A percentile compares a stretch with the other conserved stretches of the same genome.
phyloP scores from a whole-genome alignment of 176 grass and related monocot genomes.

The Phragmites australis region DNA sequence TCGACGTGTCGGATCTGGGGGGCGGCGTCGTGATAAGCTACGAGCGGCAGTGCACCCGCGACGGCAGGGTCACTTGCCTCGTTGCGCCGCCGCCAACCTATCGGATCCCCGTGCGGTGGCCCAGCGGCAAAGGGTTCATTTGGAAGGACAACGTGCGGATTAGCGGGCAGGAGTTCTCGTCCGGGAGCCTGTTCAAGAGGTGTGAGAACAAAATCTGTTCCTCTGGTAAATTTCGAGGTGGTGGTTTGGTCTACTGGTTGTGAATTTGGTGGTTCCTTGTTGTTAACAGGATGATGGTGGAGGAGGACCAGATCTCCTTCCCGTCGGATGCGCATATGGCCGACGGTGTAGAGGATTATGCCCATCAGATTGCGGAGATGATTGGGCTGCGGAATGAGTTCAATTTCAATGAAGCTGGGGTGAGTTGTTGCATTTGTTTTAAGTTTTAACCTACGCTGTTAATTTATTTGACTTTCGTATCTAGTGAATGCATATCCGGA shows the following conservation, averaged over 20 bases:
- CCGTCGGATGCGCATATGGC: constrained; percentile 81
- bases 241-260: constrained; percentile 18
- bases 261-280: constrained; percentile 28
- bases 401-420: constrained; percentile 97
- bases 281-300: constrained; percentile 95
- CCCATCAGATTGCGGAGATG: constrained; percentile 98
- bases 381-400: constrained; percentile 90
- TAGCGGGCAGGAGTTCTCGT: constrained; percentile 94
- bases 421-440: constrained; percentile 41
- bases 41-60: constrained; percentile 65
- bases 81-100: constrained; percentile 76
- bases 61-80: constrained; percentile 56
- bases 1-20: constrained; percentile 71
- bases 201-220: constrained; percentile 10
- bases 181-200: constrained; percentile 96
- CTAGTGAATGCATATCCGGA: constrained; percentile 7
- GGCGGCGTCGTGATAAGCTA: constrained; percentile 57
- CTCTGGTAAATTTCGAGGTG: constrained; percentile 3
- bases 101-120: constrained; percentile 86
- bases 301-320: constrained; percentile 99
- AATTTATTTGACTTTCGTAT: background rate
- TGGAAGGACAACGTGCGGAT: constrained; percentile 99
- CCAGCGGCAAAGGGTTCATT: constrained; percentile 89
- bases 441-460: constrained; percentile 1
- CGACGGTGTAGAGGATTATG: constrained; percentile 93